Base-by-base conservation (phyloP, 768 basidiomycete species). In the Kondoa malvinella region DNA sequence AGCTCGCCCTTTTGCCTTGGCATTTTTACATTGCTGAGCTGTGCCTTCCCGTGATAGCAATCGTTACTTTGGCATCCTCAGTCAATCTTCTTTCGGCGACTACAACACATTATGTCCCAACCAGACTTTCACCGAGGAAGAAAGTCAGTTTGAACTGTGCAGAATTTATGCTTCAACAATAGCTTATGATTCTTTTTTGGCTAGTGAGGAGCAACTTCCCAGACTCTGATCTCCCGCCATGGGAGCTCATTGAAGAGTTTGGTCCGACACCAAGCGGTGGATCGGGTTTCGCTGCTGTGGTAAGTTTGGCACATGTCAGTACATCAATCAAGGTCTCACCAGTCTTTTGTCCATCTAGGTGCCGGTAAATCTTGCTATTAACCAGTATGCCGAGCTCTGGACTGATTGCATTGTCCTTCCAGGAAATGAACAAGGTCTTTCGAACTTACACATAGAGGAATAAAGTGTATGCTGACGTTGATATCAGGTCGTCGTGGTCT, bases 361-460 rank as follows among this genome's bases (percentile, higher is more conserved):
- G 12, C 56, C 65, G 14, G 56, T 17, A 25, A 3, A 32, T 25
- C 29, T 34, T 68, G 62, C 62, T 61, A n/a, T 30, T 21, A 14
- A 4, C 63, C 16, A 64, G 16, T n/a, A n/a, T n/a, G n/a, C n/a
- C 29, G 15, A 29, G 26, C 17, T 64, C 30, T 40, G 16, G 63
- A 27, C 14, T 66, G 2, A n/a, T n/a, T n/a, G n/a, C n/a, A n/a
- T n/a, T n/a, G n/a, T n/a, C n/a, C n/a, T n/a, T n/a, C n/a, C 34
- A 34, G 68, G 69, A 70, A 56, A 70, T 70, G 69, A 68, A 70
- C 59, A 70, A 70, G 62, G 67, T 40, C 56, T 33, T 68, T 68
- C 64, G 58, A 57, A 33, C 61, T n/a, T n/a, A n/a, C n/a, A 27
- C 26, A 27, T 14, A 8, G 14, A 12, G 25, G 12, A 14, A 12